Base-by-base conservation (phyloP, 169 alveolate genomes). In the Plasmodium vinckei region DNA sequence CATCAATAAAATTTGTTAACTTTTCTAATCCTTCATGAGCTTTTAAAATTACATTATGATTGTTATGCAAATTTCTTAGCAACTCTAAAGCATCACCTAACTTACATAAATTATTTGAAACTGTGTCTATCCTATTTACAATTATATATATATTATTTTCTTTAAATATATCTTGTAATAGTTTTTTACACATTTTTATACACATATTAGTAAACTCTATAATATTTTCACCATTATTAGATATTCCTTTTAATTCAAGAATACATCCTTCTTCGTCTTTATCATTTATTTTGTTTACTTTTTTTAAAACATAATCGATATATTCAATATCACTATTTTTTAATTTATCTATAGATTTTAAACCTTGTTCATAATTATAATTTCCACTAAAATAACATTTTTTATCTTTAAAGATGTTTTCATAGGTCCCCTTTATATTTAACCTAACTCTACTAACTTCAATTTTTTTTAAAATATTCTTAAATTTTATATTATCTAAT, bases 51-150 rank as follows among this genome's bases (percentile, higher is more conserved):
- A 92, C 91, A 44, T 46, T 90, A 12, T 89, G 90, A 64, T 68
- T 51, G 4, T 90, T 92, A 89, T 94, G 96, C 23, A 92, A 84
- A 65, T 92, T 93, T 19, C 96, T 71, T 15, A 73, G 54, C 65
- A 87, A n/a, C 46, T 94, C 96, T 19, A 91, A 73, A 4, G 95
- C 95, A 75, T 94, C 96, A 12, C 95, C 96, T 46, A 94, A 75
- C 53, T 87, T 69, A 61, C 96, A 94, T 68, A 94, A 59, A 25
- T 82, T 75, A 87, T 94, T 94, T 15, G 96, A 94, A 33, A 92
- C 92, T 3, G 93, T 91, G 42, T 94, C 96, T 49, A 94, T 87
- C 73, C 84, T 89, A 69, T 87, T 86, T 19, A 94, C 42, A 25
- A 92, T 87, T 71, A 63, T 75, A 27, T 72, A 64, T n/a, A 75